Evolutionary conservation across 73 alveolate species (phyloP).

Genomic region (Durusdinium trenchii): DNA sequence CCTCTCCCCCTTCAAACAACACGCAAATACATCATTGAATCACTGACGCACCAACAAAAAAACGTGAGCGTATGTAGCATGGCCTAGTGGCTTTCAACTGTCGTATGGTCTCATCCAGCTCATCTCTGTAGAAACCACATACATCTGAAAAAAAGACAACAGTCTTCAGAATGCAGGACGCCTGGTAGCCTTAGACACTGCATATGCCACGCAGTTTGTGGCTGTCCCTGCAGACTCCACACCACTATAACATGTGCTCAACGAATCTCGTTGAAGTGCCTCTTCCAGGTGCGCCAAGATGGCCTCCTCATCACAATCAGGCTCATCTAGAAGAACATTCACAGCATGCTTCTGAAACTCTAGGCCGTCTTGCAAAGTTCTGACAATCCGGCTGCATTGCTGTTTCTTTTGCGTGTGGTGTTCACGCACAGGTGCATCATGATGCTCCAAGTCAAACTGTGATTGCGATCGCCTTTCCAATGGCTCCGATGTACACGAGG

Average conservation of each 20-base stretch:
- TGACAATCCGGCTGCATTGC: background rate
- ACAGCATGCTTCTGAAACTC: slow-evolving; percentile 14
- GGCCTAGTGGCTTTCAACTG: background rate
- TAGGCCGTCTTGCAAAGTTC: background rate
- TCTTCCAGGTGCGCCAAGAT: background rate
- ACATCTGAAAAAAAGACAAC: background rate
- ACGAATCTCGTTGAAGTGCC: background rate
- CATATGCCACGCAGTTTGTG: background rate
- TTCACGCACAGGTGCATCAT: no score
- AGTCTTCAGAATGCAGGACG: background rate
- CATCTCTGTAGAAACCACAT: background rate
- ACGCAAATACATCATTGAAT: background rate
- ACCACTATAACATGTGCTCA: background rate
- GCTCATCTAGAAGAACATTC: background rate
- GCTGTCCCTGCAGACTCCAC: background rate
- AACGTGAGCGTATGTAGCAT: background rate
- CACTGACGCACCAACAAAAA: background rate
- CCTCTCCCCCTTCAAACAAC: no score
- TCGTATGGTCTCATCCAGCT: background rate
- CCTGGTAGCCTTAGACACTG: background rate
- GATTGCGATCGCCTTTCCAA: no score
- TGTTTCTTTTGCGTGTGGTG: no score
- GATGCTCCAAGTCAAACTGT: no score
- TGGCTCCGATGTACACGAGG: no score
- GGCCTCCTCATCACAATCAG: background rate